Evolutionary conservation across 1,284 basidiomycete species (phyloP).

Genomic region (Ustilago sp.): DNA sequence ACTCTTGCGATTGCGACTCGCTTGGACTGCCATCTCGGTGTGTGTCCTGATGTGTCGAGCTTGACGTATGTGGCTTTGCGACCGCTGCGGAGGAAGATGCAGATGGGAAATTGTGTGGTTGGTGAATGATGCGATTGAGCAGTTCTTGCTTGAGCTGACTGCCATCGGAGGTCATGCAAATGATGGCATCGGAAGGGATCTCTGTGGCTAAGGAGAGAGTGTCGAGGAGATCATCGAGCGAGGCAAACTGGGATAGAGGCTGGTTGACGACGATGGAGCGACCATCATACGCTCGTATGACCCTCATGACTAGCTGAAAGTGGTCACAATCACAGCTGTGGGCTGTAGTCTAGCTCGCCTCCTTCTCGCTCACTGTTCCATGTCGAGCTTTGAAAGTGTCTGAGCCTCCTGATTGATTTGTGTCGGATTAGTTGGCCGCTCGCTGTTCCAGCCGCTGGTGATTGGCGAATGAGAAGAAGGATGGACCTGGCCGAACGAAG

Average conservation of each 20-base stretch:
- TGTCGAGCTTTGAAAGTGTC: no score
- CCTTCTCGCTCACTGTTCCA: no score
- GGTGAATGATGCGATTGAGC: slow-evolving; percentile 50
- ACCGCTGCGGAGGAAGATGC: slow-evolving; percentile 20
- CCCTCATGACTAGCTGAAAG: slow-evolving; percentile 46
- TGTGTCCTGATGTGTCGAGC: slow-evolving; percentile 17
- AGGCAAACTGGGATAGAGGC: slow-evolving; percentile 57
- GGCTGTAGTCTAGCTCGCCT: not conserved
- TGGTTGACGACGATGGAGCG: slow-evolving; percentile 60
- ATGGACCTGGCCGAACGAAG: no score
- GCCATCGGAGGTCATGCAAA: slow-evolving; percentile 66
- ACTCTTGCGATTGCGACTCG: slow-evolving; percentile 38
- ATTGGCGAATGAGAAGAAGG: not conserved
- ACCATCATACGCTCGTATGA: slow-evolving; percentile 65
- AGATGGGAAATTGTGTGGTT: slow-evolving; percentile 14
- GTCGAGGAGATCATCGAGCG: slow-evolving; percentile 65
- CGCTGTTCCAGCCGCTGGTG: not conserved
- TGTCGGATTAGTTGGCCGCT: not conserved
- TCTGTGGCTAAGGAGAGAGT: slow-evolving; percentile 65
- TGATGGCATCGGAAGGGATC: slow-evolving; percentile 63
- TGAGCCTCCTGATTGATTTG: not conserved
- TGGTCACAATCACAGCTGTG: not conserved
- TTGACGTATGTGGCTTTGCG: slow-evolving; percentile 7
- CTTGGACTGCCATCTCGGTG: not conserved
- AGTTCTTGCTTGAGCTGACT: slow-evolving; percentile 61